phyloP scores from a whole-genome alignment of 2,329 filamentous ascomycete species.

The Microascus cirrosus region DNA sequence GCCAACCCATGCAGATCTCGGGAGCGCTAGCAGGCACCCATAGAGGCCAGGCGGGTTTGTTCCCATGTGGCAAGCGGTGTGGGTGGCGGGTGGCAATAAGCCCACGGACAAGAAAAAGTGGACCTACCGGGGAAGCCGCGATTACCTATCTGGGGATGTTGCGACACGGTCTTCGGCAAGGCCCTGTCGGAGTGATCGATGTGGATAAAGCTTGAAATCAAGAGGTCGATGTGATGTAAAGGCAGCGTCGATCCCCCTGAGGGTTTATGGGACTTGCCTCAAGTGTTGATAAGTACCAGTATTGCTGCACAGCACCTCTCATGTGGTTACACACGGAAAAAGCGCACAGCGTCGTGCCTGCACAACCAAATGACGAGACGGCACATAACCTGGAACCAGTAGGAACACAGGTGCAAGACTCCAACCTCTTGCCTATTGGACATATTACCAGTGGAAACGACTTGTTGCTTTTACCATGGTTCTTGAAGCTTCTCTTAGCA shows the following conservation, averaged over 20 bases:
- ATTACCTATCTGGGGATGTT: background rate
- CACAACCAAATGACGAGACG: too few relatives aligned
- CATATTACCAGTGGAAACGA: too few relatives aligned
- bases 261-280: background rate
- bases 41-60: background rate
- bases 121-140: background rate
- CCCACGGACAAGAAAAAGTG: background rate
- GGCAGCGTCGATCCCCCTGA: background rate
- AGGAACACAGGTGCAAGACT: too few relatives aligned
- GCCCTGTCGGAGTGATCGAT: background rate
- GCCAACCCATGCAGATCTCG: background rate
- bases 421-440: too few relatives aligned
- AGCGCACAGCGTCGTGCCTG: background rate
- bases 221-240: background rate
- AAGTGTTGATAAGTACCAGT: background rate
- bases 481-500: too few relatives aligned
- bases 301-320: background rate
- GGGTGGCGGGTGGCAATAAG: background rate
- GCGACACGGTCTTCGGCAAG: background rate
- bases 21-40: background rate
- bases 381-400: too few relatives aligned
- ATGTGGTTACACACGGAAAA: background rate
- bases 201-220: background rate
- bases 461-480: too few relatives aligned
- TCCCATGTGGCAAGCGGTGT: background rate